phyloP scores from a whole-genome alignment of 169 alveolate species.

The Cryptosporidium muris region DNA sequence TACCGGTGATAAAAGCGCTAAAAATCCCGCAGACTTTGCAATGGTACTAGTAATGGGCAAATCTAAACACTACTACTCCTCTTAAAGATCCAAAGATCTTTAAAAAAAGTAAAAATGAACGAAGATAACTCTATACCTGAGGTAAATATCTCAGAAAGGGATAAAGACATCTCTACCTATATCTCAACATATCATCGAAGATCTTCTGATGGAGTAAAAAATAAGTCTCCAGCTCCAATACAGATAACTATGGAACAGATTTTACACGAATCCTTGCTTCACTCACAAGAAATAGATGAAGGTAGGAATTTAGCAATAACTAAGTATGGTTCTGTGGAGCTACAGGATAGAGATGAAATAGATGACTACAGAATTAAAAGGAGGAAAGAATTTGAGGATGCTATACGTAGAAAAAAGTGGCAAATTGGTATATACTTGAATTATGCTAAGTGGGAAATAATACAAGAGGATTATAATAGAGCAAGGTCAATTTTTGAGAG shows the following conservation, averaged over 20 bases:
- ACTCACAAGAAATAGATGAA: slow-evolving; percentile 81
- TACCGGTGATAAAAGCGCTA: no score
- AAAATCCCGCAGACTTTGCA: no score
- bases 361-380: slow-evolving; percentile 91
- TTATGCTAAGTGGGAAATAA: slow-evolving; percentile 98
- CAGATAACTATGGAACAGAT: slow-evolving; percentile 99
- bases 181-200: slow-evolving; percentile 60
- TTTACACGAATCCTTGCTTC: slow-evolving; percentile 86
- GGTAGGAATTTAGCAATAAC: slow-evolving; percentile 11
- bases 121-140: neutral
- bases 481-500: slow-evolving; percentile 97
- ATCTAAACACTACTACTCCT: no score
- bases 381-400: slow-evolving; percentile 96
- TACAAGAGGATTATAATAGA: slow-evolving; percentile 90
- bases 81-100: no score
- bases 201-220: slow-evolving; percentile 80
- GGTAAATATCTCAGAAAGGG: neutral
- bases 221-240: slow-evolving; percentile 95
- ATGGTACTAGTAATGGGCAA: no score
- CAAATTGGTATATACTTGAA: slow-evolving; percentile 91
- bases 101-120: no score
- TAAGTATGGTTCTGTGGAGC: slow-evolving; percentile 31
- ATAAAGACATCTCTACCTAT: slow-evolving; percentile 16
- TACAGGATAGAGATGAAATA: slow-evolving; percentile 93
- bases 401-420: slow-evolving; percentile 92